Base-by-base conservation (phyloP, 1,284 basidiomycete species). In the Puccinia polysora region DNA sequence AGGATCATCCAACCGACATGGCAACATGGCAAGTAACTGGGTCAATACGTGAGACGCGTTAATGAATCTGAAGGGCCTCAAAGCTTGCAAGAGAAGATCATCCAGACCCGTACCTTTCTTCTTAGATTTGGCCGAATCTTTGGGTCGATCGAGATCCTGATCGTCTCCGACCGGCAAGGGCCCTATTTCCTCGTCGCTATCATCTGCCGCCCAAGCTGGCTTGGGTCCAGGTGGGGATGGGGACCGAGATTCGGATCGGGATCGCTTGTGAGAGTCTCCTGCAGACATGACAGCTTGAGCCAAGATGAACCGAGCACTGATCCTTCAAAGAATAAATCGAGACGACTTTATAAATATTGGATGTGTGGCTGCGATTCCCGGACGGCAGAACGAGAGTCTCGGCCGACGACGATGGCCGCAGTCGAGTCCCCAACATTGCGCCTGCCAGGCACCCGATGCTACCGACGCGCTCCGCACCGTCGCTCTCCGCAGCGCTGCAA, bases 121-220 rank as follows among this genome's bases (percentile, higher is more conserved):
- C 38, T 40, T 43, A 4, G 38, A 43, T 55, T 56, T 55, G 6
- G 32, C 65, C 10, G n/a, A 28, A 20, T 40, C 38, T 25, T 67
- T 67, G 25, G 20, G 49, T 43, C 28, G n/a, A 30, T 45, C 28
- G 23, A 30, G 53, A 18, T 55, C 52, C 49, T 56, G 25, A 15
- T 67, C 65, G 40, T 59, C 43, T 4, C 23, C 50, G 23, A 23
- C 52, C n/a, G 65, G 65, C 18, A 67, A 25, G 4, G 65, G 65
- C 8, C 65, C 65, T 2, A 67, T 53, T 36, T 67, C 65, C 45
- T 67, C 65, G n/a, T 67, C 65, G 30, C 65, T 67, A 23, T 59
- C 56, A 25, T 59, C 28, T 6, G 49, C n/a, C 15, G n/a, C 4
- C 18, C 12, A n/a, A 23, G 45, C 4, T 59, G 32, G 56, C n/a